Conservation (phyloP, 164 flowering plant species). For the Taxillus chinensis region DNA sequence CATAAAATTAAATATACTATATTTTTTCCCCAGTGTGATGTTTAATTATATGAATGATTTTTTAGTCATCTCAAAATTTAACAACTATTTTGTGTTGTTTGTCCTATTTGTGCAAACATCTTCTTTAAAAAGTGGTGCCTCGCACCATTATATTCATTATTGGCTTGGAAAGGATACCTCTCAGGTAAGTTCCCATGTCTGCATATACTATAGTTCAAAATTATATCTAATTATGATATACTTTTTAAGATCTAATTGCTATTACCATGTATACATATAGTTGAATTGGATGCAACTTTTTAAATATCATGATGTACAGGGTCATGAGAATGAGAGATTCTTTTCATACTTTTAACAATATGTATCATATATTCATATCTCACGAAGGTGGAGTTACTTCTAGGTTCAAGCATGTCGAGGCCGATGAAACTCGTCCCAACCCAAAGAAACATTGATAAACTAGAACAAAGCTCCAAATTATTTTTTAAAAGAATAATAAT, state of each 20-base stretch:
- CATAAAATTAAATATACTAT: too few relatives aligned
- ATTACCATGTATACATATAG: conserved; percentile 29
- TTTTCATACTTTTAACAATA: conserved; percentile 96
- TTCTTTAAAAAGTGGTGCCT: conserved; percentile 75
- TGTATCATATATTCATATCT: conserved; percentile 90
- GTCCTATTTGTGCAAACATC: conserved; percentile 55
- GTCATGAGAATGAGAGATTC: conserved; percentile 94
- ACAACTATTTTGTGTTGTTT: too few relatives aligned
- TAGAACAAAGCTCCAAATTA: too few relatives aligned
- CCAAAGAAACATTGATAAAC: too few relatives aligned
- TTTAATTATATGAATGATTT: too few relatives aligned
- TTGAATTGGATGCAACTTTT: conserved; percentile 98
- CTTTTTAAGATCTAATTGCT: conserved; percentile 3
- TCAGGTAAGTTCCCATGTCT: conserved; percentile 40
- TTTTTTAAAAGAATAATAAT: too few relatives aligned
- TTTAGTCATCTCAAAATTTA: too few relatives aligned
- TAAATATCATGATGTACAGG: conserved; percentile 97
- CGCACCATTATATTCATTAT: conserved; percentile 90
- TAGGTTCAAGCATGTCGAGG: conserved; percentile 80
- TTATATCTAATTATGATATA: neutral
- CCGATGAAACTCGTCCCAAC: too few relatives aligned
- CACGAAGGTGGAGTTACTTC: conserved; percentile 90
- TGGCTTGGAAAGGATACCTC: conserved; percentile 97
- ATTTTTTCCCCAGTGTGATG: too few relatives aligned
- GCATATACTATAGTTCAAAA: neutral